Conservation (phyloP, 768 basidiomycete species). For the Lepiota venenata region DNA sequence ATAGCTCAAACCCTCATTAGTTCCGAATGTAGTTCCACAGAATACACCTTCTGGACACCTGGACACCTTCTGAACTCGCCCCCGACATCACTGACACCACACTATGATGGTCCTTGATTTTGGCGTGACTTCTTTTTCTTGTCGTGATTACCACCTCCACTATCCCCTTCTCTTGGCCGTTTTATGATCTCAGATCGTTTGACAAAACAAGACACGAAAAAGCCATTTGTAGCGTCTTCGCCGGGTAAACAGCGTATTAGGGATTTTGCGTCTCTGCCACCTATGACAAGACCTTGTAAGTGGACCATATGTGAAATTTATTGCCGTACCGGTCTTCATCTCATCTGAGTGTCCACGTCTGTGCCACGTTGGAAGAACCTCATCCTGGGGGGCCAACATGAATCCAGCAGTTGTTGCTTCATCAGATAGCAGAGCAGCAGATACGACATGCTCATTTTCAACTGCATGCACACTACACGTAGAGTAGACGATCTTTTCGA, state of each 20-base stretch:
- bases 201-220: slow-evolving; percentile 96
- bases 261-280: slow-evolving; percentile 46
- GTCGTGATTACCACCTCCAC: slow-evolving; percentile 21
- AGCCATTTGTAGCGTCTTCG: slow-evolving; percentile 91
- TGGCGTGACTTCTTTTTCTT: slow-evolving; percentile 12
- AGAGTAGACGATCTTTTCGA: slow-evolving; percentile 86
- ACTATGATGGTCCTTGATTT: not conserved
- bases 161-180: slow-evolving; percentile 20
- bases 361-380: slow-evolving; percentile 80
- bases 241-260: slow-evolving; percentile 73
- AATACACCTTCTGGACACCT: slow-evolving; percentile 12
- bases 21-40: slow-evolving; percentile 9
- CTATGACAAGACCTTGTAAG: not conserved
- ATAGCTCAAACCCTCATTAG: slow-evolving; percentile 10
- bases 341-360: slow-evolving; percentile 73
- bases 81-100: not conserved
- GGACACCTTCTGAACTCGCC: slow-evolving; percentile 7
- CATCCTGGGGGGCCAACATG: slow-evolving; percentile 56
- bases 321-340: slow-evolving; percentile 50
- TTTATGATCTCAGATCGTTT: slow-evolving; percentile 21
- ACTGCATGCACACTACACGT: slow-evolving; percentile 93
- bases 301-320: slow-evolving; percentile 5
- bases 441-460: slow-evolving; percentile 93
- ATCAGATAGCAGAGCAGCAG: slow-evolving; percentile 63
- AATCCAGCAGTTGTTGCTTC: slow-evolving; percentile 65